Base-by-base conservation (phyloP, 163 green algal genomes). In the Trebouxiophyceae sp. region DNA sequence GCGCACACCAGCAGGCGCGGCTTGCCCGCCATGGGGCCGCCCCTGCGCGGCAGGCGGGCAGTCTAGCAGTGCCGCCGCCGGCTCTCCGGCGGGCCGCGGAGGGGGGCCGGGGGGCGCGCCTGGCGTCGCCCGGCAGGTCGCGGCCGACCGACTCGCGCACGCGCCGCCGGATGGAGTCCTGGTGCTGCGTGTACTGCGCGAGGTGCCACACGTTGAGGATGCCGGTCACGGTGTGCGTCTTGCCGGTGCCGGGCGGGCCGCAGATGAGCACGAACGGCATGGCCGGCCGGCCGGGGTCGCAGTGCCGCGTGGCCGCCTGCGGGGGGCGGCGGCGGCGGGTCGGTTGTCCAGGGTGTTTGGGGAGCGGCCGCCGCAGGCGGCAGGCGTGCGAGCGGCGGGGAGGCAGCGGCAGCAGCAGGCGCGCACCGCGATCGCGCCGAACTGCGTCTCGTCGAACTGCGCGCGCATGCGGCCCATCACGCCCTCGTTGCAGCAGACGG, bases 161-260 rank as follows among this genome's bases (percentile, higher is more conserved):
- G n/a, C n/a, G n/a, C n/a, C n/a, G n/a, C 57, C 77, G 71, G 8
- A 91, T 70, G 16, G 65, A 72, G 24, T 77, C 46, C 60, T 87
- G 91, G 73, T 89, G 90, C 5, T 77, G 70, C 69, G 91, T 83
- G 68, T 84, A 89, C 0, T 71, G 69, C 56, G 92, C 80, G 45
- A 95, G 72, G 81, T 97, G 92, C 87, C 94, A 94, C 33, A 87
- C 76, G 73, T 98, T 98, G 23, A 97, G 79, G 32, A 98, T 85
- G 57, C 90, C 89, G 63, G 73, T 78, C n/a, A 97, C 87, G 0
- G 91, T 97, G 80, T 97, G 91, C 5, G 93, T 97, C 79, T 98
- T 98, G 54, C 93, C 93, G 0, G 91, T 97, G 33, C 92, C 92
- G 2, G 92, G 89, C 0, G 92, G 91, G 6, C 92, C 93, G 73